These are phyloP conservation scores for Zelonia costaricensis DNA, from an alignment of 208 protist genomes.

Conservation along the genomic window DNA sequence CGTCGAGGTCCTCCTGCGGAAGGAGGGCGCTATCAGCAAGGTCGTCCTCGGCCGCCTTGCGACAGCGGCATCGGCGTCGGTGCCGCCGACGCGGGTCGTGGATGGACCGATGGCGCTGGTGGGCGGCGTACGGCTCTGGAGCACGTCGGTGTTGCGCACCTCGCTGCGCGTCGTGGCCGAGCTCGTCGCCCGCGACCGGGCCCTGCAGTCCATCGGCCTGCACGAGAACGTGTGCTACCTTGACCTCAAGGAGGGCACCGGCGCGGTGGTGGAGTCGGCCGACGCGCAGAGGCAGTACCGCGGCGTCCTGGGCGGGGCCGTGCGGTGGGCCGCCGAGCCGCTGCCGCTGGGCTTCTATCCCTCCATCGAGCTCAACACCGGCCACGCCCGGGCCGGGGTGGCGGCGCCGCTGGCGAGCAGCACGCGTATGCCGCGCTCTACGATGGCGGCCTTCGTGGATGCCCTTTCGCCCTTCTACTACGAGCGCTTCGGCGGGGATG, in stretches of 20 bases:
- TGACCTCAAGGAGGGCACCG: constrained; percentile 37
- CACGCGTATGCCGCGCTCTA: constrained; percentile 13
- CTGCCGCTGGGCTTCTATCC: constrained; percentile 35
- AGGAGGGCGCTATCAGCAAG: constrained; percentile 6
- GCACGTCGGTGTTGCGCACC: constrained; percentile 28
- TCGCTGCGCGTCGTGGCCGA: constrained; percentile 31
- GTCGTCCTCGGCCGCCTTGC: constrained; percentile 22
- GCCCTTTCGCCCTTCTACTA: constrained; percentile 23
- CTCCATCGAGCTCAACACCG: constrained; percentile 30
- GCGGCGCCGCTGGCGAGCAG: constrained; percentile 16
- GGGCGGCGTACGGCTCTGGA: constrained; percentile 25
- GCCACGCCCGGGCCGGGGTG: constrained; percentile 13
- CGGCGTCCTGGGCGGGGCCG: constrained; percentile 11
- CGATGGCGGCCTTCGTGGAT: constrained; percentile 24
- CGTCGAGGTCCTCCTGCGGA: constrained; percentile 24
- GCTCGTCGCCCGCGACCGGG: constrained; percentile 33
- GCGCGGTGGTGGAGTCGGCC: constrained; percentile 21
- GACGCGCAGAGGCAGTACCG: constrained; percentile 18
- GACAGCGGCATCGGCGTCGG: background rate
- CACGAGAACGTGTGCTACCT: constrained; percentile 33
- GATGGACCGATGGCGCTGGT: constrained; percentile 28
- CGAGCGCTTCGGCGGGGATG: constrained; percentile 26
- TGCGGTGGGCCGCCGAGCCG: constrained; percentile 32
- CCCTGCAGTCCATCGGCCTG: constrained; percentile 31
- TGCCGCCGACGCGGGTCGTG: constrained; percentile 14